These are phyloP conservation scores for Gossypium ekmanianum DNA, from an alignment of 345 rosid genomes.

Conservation along the genomic window DNA sequence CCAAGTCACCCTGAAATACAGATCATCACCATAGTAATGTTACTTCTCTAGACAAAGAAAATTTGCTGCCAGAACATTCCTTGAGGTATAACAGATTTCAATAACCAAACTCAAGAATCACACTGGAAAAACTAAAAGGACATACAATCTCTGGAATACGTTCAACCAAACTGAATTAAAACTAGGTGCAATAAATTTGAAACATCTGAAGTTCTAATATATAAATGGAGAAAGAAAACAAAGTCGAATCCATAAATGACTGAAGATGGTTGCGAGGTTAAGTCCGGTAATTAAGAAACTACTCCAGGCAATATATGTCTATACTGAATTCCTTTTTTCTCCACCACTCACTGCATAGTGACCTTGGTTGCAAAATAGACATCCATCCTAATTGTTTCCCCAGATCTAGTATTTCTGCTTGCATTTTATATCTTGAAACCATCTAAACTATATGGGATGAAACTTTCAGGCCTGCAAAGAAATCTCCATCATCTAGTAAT, in stretches of 20 bases:
- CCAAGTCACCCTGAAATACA: constrained; percentile 75
- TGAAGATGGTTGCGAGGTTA: background rate
- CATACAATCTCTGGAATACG: background rate
- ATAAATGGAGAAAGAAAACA: constrained; percentile 3
- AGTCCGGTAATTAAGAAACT: background rate
- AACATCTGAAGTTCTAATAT: constrained; percentile 7
- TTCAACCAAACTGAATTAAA: background rate
- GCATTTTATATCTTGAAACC: background rate
- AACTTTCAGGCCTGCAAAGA: background rate
- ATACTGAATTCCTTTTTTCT: background rate
- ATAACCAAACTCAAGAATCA: background rate
- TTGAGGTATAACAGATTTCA: background rate
- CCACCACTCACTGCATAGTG: background rate
- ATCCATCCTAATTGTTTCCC: background rate
- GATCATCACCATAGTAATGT: constrained; percentile 9
- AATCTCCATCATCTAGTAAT: background rate
- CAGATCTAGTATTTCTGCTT: background rate
- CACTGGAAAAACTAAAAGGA: background rate
- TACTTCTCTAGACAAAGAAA: background rate
- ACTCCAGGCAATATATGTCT: background rate
- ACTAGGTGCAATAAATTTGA: background rate
- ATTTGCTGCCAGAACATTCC: background rate
- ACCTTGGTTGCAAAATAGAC: background rate
- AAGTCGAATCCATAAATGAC: background rate
- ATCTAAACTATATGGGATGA: background rate